Percentiles rank a stretch among this genome's conserved stretches.
Conservation (phyloP, 371 early-diverging fungal species). For the Mucor indicus region DNA sequence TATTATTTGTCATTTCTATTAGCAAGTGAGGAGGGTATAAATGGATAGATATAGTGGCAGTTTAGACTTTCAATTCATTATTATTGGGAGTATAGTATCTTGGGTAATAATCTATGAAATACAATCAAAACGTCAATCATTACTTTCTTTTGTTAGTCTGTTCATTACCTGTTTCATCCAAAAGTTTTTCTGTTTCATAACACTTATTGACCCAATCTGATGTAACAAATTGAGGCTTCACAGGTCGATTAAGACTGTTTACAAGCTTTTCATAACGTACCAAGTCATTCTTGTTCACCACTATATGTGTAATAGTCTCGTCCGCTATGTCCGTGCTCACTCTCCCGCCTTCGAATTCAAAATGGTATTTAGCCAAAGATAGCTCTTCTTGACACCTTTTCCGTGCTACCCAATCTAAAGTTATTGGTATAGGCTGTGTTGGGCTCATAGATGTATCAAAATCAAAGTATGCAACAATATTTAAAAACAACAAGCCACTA, state of each 20-base stretch:
- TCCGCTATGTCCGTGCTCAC: not conserved
- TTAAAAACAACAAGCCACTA: constrained; percentile 28
- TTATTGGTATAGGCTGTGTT: constrained; percentile 1
- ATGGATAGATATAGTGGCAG: too few relatives aligned
- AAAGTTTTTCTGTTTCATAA: not conserved
- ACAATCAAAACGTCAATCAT: too few relatives aligned
- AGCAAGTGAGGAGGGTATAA: too few relatives aligned
- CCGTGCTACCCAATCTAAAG: constrained; percentile 14
- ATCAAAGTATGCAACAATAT: constrained; percentile 27
- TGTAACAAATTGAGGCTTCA: constrained; percentile 22
- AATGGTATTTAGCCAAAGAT: not conserved
- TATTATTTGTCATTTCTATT: too few relatives aligned
- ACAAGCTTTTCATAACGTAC: constrained; percentile 15
- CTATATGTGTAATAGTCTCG: constrained; percentile 32
- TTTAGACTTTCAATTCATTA: too few relatives aligned
- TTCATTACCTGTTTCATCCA: constrained; percentile 4
- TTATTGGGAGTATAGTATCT: too few relatives aligned
- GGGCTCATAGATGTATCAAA: constrained; percentile 1
- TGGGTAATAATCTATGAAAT: too few relatives aligned
- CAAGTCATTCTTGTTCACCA: constrained; percentile 20
- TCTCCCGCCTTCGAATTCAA: constrained; percentile 26
- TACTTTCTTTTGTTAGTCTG: not conserved
- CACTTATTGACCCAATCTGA: constrained; percentile 11
- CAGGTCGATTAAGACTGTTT: constrained; percentile 6
- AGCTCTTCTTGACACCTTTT: constrained; percentile 21